These are phyloP conservation scores for Pyricularia sp. DNA, from an alignment of 2,329 filamentous ascomycete genomes.

Conservation along the genomic window DNA sequence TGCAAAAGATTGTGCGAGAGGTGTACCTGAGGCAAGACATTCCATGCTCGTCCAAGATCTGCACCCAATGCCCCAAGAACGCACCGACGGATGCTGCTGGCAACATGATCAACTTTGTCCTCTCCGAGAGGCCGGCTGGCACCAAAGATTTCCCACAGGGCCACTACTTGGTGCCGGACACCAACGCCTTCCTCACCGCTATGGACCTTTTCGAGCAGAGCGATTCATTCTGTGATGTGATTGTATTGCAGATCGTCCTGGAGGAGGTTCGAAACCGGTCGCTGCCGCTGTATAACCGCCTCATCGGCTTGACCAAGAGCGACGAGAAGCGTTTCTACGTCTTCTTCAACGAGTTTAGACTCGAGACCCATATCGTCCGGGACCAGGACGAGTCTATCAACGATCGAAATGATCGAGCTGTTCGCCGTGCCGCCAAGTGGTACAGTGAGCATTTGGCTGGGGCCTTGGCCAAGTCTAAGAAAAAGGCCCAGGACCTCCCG, in stretches of 20 bases:
- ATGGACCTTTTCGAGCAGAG: constrained; percentile 96
- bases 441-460: constrained; percentile 65
- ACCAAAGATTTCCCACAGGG: constrained; percentile 73
- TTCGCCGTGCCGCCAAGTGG: constrained; percentile 78
- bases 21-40: constrained; percentile 94
- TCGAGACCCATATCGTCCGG: constrained; percentile 76
- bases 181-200: constrained; percentile 85
- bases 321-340: constrained; percentile 97
- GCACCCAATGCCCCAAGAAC: constrained; percentile 57
- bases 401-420: constrained; percentile 87
- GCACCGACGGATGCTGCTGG: constrained; percentile 71
- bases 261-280: constrained; percentile 93
- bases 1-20: constrained; percentile 97
- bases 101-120: constrained; percentile 66
- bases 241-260: constrained; percentile 88
- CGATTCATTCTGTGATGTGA: constrained; percentile 88
- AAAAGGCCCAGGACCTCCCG: constrained; percentile 32
- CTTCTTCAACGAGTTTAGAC: constrained; percentile 96
- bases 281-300: constrained; percentile 83
- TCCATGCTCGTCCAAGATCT: constrained; percentile 87
- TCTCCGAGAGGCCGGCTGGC: constrained; percentile 77
- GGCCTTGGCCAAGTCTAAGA: not conserved
- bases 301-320: constrained; percentile 82
- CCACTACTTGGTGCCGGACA: constrained; percentile 91
- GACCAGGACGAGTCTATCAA: constrained; percentile 65